These are phyloP conservation scores for Bacidia rubella DNA, from an alignment of 495 filamentous ascomycete genomes.

Conservation along the genomic window DNA sequence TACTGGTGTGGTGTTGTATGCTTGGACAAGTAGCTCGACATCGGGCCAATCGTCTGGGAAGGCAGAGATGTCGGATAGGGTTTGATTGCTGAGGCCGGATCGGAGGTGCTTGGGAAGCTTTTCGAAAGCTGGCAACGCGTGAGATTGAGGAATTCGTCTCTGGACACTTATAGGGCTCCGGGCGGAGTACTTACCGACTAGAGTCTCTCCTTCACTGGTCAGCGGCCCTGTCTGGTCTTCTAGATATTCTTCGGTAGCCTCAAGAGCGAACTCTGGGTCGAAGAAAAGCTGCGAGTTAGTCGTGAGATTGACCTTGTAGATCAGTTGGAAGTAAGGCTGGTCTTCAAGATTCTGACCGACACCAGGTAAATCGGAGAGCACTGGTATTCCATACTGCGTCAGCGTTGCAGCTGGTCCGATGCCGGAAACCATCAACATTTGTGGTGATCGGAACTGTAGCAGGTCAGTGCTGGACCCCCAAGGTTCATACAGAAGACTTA, in stretches of 20 bases:
- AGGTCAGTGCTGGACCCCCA: not conserved
- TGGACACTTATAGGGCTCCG: too few species aligned
- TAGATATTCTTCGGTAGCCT: slow-evolving; percentile 12
- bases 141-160: too few species aligned
- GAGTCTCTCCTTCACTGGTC: slow-evolving; percentile 21
- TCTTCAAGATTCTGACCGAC: slow-evolving; percentile 30
- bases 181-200: slow-evolving; percentile 1
- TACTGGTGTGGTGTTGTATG: slow-evolving; percentile 14
- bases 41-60: slow-evolving; percentile 48
- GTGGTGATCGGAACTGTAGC: slow-evolving; percentile 30
- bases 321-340: slow-evolving; percentile 24
- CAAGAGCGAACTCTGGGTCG: not conserved
- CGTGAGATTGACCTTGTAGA: slow-evolving; percentile 19
- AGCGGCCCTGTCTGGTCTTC: slow-evolving; percentile 20
- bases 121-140: slow-evolving; percentile 36
- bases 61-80: slow-evolving; percentile 19
- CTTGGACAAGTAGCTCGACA: slow-evolving; percentile 32
- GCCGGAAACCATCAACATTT: slow-evolving; percentile 40
- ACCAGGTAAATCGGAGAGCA: slow-evolving; percentile 27
- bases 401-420: slow-evolving; percentile 31
- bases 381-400: slow-evolving; percentile 25
- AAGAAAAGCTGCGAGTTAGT: slow-evolving; percentile 14
- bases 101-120: slow-evolving; percentile 30
- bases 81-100: slow-evolving; percentile 16
- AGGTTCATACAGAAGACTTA: not conserved